Evolutionary conservation across 73 alveolate species (phyloP), one percentile per base, ranked within the genome.

Genomic region (Blepharisma japonicum): DNA sequence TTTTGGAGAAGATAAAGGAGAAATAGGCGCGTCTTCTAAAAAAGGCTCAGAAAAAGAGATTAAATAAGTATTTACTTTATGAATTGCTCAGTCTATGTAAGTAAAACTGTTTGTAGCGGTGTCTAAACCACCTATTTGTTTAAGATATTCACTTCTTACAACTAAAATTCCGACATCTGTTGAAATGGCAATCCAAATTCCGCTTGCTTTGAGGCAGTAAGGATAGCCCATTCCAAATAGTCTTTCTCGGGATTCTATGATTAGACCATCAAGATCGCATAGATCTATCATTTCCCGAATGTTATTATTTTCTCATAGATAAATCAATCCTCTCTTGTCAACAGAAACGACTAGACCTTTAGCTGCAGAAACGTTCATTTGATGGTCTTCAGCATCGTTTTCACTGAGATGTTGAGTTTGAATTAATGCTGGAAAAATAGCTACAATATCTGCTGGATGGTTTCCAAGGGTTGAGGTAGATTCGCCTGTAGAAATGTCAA

Each of bases 1-100:
- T 5, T 87, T 87, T 56, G 89, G 68, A 6, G 85, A 83, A 47
- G 27, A 79, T 25, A 9, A 9, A 7, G 80, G 42, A 3, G 42
- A 32, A 32, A 32, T 32, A 1, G 42, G 42, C 42, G 42, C 42
- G 3, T 32, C 42, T 32, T 32, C 42, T 32, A 32, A 32, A 3
- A 32, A 32, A 32, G 42, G 42, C 42, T 32, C 42, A 32, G 42
- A 32, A 32, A 32, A 32, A 32, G 42, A 32, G 42, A 32, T 32
- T 32, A 32, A 32, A 32, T 32, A 32, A 32, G 42, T 32, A 32
- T 32, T 32, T 32, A 32, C 42, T 32, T 32, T 32, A 32, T 32
- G 42, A 32, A 32, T 32, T 32, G 42, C 42, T 32, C 42, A 32
- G 42, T 32, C 42, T 32, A 32, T 32, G 42, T 32, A 32, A 32